Base-by-base conservation (phyloP, 352 stramenopile species). In the Pythium brassicae region DNA sequence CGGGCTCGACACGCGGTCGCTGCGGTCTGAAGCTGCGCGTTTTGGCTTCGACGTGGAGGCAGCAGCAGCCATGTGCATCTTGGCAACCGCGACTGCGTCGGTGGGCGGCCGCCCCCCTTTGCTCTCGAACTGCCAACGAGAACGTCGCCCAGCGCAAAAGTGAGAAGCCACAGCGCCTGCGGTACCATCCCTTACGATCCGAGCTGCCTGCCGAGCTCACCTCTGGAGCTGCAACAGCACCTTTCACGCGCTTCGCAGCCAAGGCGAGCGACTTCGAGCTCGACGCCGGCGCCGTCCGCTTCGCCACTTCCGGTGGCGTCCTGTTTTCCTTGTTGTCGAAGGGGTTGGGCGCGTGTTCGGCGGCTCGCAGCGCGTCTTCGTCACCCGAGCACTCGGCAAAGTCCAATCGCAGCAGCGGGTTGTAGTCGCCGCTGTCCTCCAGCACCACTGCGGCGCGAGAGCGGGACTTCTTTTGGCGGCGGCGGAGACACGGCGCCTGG, bases 391-490 rank as follows among this genome's bases (percentile, higher is more conserved):
- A 61, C 2, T 26, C 44, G 2, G 37, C 20, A 34, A 66, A 66
- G 27, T 66, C 55, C 26, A 66, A 50, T 11, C 27, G 47, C 55
- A 63, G 60, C 27, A 59, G n/a, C 20, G 63, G 29, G 5, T 54
- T 34, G 23, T 1, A 19, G 19, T 57, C 50, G 3, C 7, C 29
- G 5, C 39, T 49, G 20, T 4, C 4, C 12, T 43, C 19, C 3
- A 62, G n/a, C 4, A 53, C 4, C 48, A 32, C 40, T 23, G 19
- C 40, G 0, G 19, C 40, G 0, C 49, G 49, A n/a, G 37, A 42
- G n/a, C 27, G 49, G 3, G 25, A 26, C 20, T 62, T 62, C 43
- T 53, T 62, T 29, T 56, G 26, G 4, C 56, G 50, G 9, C 49
- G 43, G 8, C 49, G 42, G 10, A 62, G 50, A 35, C 29, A 53